Base-by-base conservation (phyloP, 192 early-diverging fungal genomes). In the Coemansia biformis region DNA sequence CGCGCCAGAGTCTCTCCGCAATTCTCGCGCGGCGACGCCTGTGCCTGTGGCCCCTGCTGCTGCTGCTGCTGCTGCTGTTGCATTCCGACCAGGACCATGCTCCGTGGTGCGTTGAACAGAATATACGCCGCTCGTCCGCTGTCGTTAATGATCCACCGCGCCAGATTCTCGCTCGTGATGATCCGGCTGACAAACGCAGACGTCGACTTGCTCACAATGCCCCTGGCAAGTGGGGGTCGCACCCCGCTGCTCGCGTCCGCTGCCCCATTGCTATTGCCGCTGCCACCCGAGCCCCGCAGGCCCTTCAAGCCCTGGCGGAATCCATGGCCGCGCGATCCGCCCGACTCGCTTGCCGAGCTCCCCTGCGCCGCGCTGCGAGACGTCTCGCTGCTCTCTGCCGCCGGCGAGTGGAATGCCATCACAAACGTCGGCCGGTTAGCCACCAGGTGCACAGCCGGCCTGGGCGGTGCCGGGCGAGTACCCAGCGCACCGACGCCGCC, bases 121-220 rank as follows among this genome's bases (percentile, higher is more conserved):
- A 70, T 33, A 19, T 57, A 65, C 0, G 50, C 43, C 14, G 56
- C 47, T n/a, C 48, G 52, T 1, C 31, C 9, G 46, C 32, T 22
- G 16, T 46, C 57, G 16, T 38, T 35, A 6, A 61, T 13, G 9
- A 63, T 46, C 53, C 50, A 66, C 24, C 51, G 30, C 1, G 85
- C 81, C 19, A 89, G 57, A 44, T 82, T 78, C 43, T 89, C 86
- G 53, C 82, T 79, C 2, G 84, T 83, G 10, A 81, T 70, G 15
- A 89, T 82, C n/a, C 80, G 73, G 28, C 77, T 54, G 19, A 89
- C 85, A 69, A 81, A 87, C 4, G 81, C 75, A 9, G 86, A 89
- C 24, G 82, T 85, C 6, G 83, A 84, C 37, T 86, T 86, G 12
- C 84, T 77, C 34, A 89, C 81, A 28, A 79, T 86, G 6, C 78